These are phyloP conservation scores for Colletotrichum spinosum DNA, from an alignment of 2,329 filamentous ascomycete species.

Conservation along the genomic window DNA sequence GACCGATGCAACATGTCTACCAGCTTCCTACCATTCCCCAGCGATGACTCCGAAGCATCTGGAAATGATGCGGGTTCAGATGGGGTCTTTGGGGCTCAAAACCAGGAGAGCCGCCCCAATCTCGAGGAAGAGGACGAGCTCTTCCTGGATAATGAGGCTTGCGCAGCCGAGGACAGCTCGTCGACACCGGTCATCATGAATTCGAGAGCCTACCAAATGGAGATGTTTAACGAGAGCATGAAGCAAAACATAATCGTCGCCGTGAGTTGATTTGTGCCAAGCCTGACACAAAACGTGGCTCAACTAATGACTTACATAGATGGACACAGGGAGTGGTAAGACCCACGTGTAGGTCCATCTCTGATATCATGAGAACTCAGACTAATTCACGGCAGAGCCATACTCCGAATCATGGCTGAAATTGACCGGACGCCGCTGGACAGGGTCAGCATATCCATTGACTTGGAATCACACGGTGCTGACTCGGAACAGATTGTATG, in stretches of 20 bases:
- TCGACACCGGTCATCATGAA: conserved; percentile 47
- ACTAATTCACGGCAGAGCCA: conserved; percentile 60
- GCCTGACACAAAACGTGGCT: not conserved
- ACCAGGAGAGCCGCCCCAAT: conserved; percentile 18
- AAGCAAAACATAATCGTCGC: conserved; percentile 78
- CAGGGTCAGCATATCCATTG: conserved; percentile 60
- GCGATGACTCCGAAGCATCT: conserved; percentile 2
- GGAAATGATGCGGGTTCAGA: conserved; percentile 17
- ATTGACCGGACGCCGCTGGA: conserved; percentile 63
- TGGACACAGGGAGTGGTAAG: conserved; percentile 85
- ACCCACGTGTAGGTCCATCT: conserved; percentile 73
- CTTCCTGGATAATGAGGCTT: conserved; percentile 30
- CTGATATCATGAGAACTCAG: conserved; percentile 35
- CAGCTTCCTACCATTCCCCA: conserved; percentile 19
- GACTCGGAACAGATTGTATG: conserved; percentile 67
- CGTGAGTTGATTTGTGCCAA: conserved; percentile 55
- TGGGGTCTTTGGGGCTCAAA: conserved; percentile 19
- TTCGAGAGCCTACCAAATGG: conserved; percentile 75
- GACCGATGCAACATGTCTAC: conserved; percentile 15
- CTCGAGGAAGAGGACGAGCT: conserved; percentile 22
- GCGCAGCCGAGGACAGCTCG: conserved; percentile 19
- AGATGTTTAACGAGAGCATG: conserved; percentile 80
- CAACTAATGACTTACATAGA: conserved; percentile 56
- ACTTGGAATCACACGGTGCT: not conserved
- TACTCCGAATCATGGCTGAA: conserved; percentile 75